A percentile compares a stretch with the other conserved stretches of the same genome.
These are phyloP conservation scores for Coemansia reversa DNA, from an alignment of 192 early-diverging fungal genomes.

Conservation along the genomic window DNA sequence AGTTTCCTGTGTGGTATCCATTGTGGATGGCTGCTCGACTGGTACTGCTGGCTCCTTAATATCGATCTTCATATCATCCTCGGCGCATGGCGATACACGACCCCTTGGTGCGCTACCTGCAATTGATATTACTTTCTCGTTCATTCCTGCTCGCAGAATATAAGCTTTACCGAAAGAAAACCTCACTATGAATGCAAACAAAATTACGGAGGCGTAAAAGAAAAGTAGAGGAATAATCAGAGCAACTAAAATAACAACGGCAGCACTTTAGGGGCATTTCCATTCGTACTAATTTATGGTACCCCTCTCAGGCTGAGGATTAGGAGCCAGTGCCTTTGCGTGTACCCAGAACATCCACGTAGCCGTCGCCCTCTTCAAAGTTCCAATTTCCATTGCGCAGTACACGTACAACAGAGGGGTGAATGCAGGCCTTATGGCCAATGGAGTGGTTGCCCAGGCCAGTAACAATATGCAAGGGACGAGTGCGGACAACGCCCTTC, in stretches of 20 bases:
- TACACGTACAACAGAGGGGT: constrained; percentile 51
- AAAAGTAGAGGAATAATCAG: neutral
- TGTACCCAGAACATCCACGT: constrained; percentile 45
- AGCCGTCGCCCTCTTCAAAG: constrained; percentile 57
- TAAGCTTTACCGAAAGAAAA: neutral
- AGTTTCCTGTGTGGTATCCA: neutral
- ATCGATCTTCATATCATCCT: constrained; percentile 9
- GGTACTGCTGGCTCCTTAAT: neutral
- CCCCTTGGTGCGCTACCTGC: constrained; percentile 13
- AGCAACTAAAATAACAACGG: too few species aligned
- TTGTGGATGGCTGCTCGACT: too few species aligned
- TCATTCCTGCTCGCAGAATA: constrained; percentile 4
- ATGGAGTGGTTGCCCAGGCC: constrained; percentile 67
- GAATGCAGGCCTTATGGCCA: constrained; percentile 57
- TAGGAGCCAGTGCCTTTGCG: constrained; percentile 7
- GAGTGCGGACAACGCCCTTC: neutral
- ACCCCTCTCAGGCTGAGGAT: neutral
- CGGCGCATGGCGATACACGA: neutral
- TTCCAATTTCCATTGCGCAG: constrained; percentile 60
- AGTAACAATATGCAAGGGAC: constrained; percentile 64
- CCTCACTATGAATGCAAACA: neutral
- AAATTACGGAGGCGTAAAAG: too few species aligned
- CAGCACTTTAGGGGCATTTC: too few species aligned
- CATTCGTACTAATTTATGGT: too few species aligned
- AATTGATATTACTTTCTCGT: constrained; percentile 14